Evolutionary conservation across 2,329 filamentous ascomycete species (phyloP).

Genomic region (Colletotrichum sp.): DNA sequence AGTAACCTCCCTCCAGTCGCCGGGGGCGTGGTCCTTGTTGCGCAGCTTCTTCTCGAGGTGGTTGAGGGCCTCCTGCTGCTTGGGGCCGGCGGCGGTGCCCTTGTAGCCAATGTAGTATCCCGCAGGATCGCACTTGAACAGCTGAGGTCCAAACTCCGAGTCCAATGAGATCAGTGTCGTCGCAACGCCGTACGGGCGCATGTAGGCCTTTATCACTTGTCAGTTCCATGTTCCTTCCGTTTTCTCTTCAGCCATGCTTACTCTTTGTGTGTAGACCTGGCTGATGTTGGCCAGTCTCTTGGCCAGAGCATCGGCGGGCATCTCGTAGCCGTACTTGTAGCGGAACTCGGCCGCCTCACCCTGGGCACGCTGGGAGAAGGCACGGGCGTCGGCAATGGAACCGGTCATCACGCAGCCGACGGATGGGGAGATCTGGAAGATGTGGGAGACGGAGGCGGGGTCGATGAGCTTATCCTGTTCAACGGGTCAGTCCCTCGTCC

Average conservation of each 20-base stretch:
- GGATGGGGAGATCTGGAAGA: conserved; percentile 95
- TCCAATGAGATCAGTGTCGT: conserved; percentile 95
- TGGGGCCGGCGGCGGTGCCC: conserved; percentile 94
- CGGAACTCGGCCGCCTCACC: conserved; percentile 96
- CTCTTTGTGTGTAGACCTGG: conserved; percentile 97
- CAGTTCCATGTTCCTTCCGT: conserved; percentile 16
- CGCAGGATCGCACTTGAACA: conserved; percentile 98
- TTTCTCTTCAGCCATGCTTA: conserved; percentile 44
- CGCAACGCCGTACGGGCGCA: conserved; percentile 95
- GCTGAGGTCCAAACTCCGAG: conserved; percentile 87
- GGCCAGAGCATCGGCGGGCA: conserved; percentile 95
- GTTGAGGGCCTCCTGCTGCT: conserved; percentile 98
- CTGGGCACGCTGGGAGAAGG: conserved; percentile 90
- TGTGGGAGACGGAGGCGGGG: conserved; percentile 93
- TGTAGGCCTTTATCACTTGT: conserved; percentile 72
- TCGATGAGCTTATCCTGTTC: conserved; percentile 97
- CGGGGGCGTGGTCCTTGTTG: conserved; percentile 95
- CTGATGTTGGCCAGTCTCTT: conserved; percentile 99
- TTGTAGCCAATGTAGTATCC: conserved; percentile 99
- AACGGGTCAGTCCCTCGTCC: conserved; percentile 35
- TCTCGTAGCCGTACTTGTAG: conserved; percentile 99
- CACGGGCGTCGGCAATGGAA: conserved; percentile 95
- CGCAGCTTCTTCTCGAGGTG: conserved; percentile 99
- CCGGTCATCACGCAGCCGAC: conserved; percentile 99
- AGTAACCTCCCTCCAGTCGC: conserved; percentile 95